Base-by-base conservation (phyloP, 106 monocot genomes). In the Triglochin maritima region DNA sequence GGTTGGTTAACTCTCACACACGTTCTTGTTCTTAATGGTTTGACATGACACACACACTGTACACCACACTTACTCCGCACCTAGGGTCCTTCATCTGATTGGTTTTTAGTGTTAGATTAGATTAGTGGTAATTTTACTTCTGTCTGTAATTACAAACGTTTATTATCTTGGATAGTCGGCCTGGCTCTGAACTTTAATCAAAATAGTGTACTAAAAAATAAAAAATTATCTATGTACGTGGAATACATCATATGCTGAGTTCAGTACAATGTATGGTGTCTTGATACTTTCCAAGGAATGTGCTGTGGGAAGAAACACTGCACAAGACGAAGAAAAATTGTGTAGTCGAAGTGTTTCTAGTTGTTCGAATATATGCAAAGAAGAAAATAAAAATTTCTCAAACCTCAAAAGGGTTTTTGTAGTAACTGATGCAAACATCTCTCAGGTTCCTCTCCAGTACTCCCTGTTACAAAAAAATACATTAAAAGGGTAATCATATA, bases 251-350 rank as follows among this genome's bases (percentile, higher is more conserved):
- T 96, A 96, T 48, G 88, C 96, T 48, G 96, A 74, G 68, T 96
- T 96, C 71, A 91, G 72, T 53, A 96, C 77, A 57, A 96, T 91
- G 69, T 83, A 96, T 17, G 96, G 96, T 44, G 73, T 80, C 56
- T 59, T 66, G 65, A 96, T 88, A 59, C 73, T 78, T 17, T 76
- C 42, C 68, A 88, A 59, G 60, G 66, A 74, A 61, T n/a, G n/a
- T 87, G 67, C 52, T 96, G 88, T 3, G 96, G 96, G 71, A 91
- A 96, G 79, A 96, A 84, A 60, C 96, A 96, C 96, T 96, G 87
- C 75, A 56, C 43, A 10, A 4, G 49, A 52, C 11, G 44, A 52
- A 4, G 7, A 12, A 9, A 4, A n/a, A n/a, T n/a, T n/a, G 47
- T 59, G 43, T 29, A 60, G 17, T 3, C 43, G 9, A 60, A 59